These are phyloP conservation scores for Entamoeba invadens DNA, from an alignment of 208 protist genomes.

Conservation along the genomic window DNA sequence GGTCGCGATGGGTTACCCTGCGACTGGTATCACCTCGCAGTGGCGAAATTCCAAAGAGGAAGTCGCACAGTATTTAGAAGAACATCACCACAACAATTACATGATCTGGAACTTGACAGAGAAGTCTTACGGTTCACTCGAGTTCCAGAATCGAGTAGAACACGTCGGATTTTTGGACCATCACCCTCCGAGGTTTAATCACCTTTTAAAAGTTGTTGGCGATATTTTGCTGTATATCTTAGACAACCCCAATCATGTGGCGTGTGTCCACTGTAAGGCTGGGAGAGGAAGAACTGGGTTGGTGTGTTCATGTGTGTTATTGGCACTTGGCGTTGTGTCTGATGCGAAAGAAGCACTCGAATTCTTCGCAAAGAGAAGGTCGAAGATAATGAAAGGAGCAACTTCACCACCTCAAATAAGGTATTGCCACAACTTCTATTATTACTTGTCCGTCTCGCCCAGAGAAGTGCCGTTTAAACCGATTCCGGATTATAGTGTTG, in stretches of 20 bases:
- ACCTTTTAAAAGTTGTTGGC: not conserved
- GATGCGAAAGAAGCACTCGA: not conserved
- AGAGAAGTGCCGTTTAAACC: not conserved
- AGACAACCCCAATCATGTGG: not conserved
- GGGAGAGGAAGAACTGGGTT: conserved; percentile 22
- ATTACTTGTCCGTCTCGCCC: not conserved
- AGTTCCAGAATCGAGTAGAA: not conserved
- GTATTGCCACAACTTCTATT: not conserved
- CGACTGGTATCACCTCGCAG: conserved; percentile 48
- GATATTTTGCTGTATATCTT: not conserved
- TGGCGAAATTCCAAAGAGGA: conserved; percentile 62
- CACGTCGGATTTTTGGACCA: conserved; percentile 19
- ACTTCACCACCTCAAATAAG: not conserved
- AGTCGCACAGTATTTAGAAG: conserved; percentile 59
- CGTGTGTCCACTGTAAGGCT: conserved; percentile 13
- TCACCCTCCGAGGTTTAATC: conserved; percentile 2
- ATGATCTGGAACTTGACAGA: conserved; percentile 40
- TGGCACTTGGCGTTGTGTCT: not conserved
- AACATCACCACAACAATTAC: conserved; percentile 61
- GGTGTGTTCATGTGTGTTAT: not conserved
- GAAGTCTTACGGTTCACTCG: not conserved
- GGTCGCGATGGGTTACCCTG: conserved; percentile 53
- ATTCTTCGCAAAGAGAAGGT: not conserved
- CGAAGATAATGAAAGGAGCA: not conserved
- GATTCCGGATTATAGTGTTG: not conserved